Percentiles rank a stretch among this genome's conserved stretches.
Conservation (phyloP, 108 stramenopile species). For the Conticribra guillardii region DNA sequence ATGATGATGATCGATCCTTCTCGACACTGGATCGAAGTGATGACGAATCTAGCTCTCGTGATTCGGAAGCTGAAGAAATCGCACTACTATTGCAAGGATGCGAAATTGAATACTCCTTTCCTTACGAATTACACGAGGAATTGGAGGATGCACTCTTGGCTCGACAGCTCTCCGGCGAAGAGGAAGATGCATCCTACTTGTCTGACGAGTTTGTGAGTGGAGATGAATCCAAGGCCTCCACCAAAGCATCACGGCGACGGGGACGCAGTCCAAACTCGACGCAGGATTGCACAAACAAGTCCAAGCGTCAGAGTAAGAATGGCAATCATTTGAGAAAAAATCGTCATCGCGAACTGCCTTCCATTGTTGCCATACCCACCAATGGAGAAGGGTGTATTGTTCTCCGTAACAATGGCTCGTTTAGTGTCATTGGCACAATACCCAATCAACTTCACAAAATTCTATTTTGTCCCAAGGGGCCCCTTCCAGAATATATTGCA, state of each 20-base stretch:
- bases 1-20: not conserved
- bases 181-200: slow-evolving; percentile 9
- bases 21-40: not conserved
- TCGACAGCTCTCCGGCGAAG: slow-evolving; percentile 1
- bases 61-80: slow-evolving; percentile 18
- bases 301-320: slow-evolving; percentile 48
- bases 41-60: not conserved
- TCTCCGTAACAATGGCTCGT: slow-evolving; percentile 75
- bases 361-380: slow-evolving; percentile 68
- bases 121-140: slow-evolving; percentile 18
- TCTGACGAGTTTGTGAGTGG: not conserved
- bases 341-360: slow-evolving; percentile 58
- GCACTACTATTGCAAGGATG: slow-evolving; percentile 16
- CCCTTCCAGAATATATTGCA: slow-evolving; percentile 68
- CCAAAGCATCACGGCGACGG: not conserved
- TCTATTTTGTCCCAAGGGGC: slow-evolving; percentile 48
- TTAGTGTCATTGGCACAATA: slow-evolving; percentile 70
- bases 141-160: slow-evolving; percentile 41
- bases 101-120: slow-evolving; percentile 45
- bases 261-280: slow-evolving; percentile 18
- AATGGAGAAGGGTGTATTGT: slow-evolving; percentile 78
- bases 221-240: not conserved
- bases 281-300: slow-evolving; percentile 55
- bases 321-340: slow-evolving; percentile 58
- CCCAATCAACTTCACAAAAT: slow-evolving; percentile 64